Percentiles rank a stretch among this genome's conserved stretches.
Conservation (phyloP, 2,329 filamentous ascomycete species). For the Cordyceps javanica region DNA sequence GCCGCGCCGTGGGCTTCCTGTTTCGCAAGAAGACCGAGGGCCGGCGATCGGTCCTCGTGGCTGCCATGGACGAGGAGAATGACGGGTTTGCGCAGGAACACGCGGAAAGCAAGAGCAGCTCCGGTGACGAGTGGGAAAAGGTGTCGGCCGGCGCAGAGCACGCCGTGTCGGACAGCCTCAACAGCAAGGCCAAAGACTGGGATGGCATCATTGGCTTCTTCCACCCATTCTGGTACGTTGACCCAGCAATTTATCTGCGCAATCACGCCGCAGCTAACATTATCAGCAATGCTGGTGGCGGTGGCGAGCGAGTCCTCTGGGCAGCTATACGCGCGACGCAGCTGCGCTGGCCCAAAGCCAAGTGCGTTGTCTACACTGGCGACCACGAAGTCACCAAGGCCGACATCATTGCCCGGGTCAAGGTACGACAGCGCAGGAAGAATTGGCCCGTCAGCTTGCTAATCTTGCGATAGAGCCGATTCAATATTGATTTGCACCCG, state of each 20-base stretch:
- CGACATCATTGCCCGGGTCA: slow-evolving; percentile 69
- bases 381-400: slow-evolving; percentile 84
- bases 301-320: slow-evolving; percentile 94
- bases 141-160: slow-evolving; percentile 45
- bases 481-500: slow-evolving; percentile 84
- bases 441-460: slow-evolving; percentile 3
- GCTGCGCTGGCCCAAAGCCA: slow-evolving; percentile 77
- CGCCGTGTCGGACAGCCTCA: slow-evolving; percentile 27
- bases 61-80: slow-evolving; percentile 43
- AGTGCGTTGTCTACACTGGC: slow-evolving; percentile 91
- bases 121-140: slow-evolving; percentile 65
- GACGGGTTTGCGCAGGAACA: slow-evolving; percentile 30
- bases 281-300: slow-evolving; percentile 85
- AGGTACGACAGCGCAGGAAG: slow-evolving; percentile 40
- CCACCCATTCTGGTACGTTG: slow-evolving; percentile 83
- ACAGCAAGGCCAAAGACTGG: slow-evolving; percentile 55
- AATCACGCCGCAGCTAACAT: background rate
- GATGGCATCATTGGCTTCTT: slow-evolving; percentile 90
- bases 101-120: slow-evolving; percentile 26
- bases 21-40: slow-evolving; percentile 58
- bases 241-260: background rate
- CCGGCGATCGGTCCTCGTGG: slow-evolving; percentile 51
- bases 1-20: slow-evolving; percentile 50
- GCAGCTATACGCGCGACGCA: slow-evolving; percentile 90
- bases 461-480: slow-evolving; percentile 55